These are phyloP conservation scores for Apiospora koreana DNA, from an alignment of 2,329 filamentous ascomycete species.

Conservation along the genomic window DNA sequence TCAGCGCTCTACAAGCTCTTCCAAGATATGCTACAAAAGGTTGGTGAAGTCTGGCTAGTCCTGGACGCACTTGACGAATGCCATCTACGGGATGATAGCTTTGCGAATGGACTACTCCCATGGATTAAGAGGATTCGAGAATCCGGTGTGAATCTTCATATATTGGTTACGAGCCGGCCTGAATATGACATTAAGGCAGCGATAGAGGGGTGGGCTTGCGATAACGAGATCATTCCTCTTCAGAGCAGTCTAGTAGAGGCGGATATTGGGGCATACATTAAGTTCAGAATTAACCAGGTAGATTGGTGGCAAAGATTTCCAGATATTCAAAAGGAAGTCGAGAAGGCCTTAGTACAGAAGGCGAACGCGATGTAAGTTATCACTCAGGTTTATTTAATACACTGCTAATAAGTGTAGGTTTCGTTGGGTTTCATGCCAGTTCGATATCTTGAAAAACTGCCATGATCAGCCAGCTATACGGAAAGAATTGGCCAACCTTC, in stretches of 20 bases:
- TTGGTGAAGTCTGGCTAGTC: slow-evolving; percentile 25
- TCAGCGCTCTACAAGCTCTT: slow-evolving; percentile 25
- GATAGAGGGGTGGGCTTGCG: slow-evolving; percentile 17
- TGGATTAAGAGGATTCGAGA: slow-evolving; percentile 17
- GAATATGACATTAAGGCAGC: slow-evolving; percentile 26
- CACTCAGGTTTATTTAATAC: neutral
- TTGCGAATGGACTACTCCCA: slow-evolving; percentile 12
- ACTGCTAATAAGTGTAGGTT: slow-evolving; percentile 22
- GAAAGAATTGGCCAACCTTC: slow-evolving; percentile 14
- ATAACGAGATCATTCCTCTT: slow-evolving; percentile 22
- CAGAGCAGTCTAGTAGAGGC: slow-evolving; percentile 21
- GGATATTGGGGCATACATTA: slow-evolving; percentile 30
- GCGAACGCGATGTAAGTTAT: slow-evolving; percentile 32
- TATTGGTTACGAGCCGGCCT: slow-evolving; percentile 26
- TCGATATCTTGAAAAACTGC: slow-evolving; percentile 24
- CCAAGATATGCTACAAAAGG: slow-evolving; percentile 25
- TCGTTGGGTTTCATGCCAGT: slow-evolving; percentile 23
- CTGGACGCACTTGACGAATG: slow-evolving; percentile 35
- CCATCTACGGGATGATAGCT: slow-evolving; percentile 9
- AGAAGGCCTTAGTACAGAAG: slow-evolving; percentile 22
- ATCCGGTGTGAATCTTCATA: slow-evolving; percentile 14
- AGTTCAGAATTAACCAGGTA: slow-evolving; percentile 21
- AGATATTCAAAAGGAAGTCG: slow-evolving; percentile 25
- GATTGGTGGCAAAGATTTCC: slow-evolving; percentile 25
- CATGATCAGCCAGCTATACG: neutral